Evolutionary conservation across 805 yeast genomes (phyloP).

Genomic region (Saccharomycopsis oosterbeekiorum): DNA sequence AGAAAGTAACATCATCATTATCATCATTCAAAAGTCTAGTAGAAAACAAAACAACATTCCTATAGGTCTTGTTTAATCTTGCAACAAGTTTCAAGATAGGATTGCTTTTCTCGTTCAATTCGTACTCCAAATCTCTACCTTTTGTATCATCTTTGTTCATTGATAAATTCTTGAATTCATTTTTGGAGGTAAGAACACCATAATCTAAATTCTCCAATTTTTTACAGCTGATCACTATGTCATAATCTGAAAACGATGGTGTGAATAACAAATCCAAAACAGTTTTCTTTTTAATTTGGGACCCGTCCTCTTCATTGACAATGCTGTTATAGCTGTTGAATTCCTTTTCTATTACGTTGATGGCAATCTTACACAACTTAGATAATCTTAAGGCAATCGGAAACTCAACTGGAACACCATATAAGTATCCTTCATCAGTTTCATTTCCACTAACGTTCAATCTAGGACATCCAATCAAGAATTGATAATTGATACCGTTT

Average conservation of each 20-base stretch:
- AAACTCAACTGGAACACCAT: constrained; percentile 57
- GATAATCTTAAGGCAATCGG: constrained; percentile 86
- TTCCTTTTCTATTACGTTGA: constrained; percentile 38
- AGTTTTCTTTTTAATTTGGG: constrained; percentile 24
- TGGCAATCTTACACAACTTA: constrained; percentile 71
- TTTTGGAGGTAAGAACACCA: constrained; percentile 40
- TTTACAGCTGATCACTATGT: constrained; percentile 59
- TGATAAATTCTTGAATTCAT: constrained; percentile 29
- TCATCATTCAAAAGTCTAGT: constrained; percentile 33
- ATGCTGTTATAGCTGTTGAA: constrained; percentile 25
- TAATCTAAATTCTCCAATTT: constrained; percentile 33
- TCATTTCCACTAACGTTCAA: constrained; percentile 24
- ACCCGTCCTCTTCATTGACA: constrained; percentile 20
- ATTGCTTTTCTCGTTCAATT: constrained; percentile 38
- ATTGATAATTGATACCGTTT: constrained; percentile 64
- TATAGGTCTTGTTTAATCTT: constrained; percentile 54
- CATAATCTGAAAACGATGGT: constrained; percentile 79
- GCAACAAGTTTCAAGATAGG: constrained; percentile 49
- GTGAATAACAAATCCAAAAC: constrained; percentile 51
- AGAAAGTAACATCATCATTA: neutral
- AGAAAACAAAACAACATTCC: constrained; percentile 63
- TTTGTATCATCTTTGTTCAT: constrained; percentile 31
- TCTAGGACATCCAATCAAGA: constrained; percentile 64
- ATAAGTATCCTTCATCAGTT: constrained; percentile 79
- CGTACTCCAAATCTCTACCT: constrained; percentile 22